Percentiles rank a stretch among this genome's conserved stretches.
Evolutionary conservation across 305 asterid genomes (phyloP).

Genomic region (Fraxinus xanthoxyloides): DNA sequence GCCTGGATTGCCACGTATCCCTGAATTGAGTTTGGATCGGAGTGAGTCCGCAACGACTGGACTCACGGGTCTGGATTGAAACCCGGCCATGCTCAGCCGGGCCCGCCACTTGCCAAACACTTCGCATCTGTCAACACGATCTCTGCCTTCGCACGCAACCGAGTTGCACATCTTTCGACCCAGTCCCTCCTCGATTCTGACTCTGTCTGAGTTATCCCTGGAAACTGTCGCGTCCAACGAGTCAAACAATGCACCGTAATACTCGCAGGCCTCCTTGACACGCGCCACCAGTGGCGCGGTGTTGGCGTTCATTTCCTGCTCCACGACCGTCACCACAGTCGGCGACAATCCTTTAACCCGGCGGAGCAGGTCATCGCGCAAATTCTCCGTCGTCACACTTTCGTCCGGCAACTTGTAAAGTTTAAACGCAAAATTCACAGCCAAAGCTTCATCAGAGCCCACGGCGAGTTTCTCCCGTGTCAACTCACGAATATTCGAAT

Average conservation of each 20-base stretch:
- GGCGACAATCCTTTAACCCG: slow-evolving; percentile 71
- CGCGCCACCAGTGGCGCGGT: slow-evolving; percentile 76
- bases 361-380: slow-evolving; percentile 80
- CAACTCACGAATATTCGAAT: slow-evolving; percentile 33
- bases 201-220: slow-evolving; percentile 44
- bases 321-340: slow-evolving; percentile 66
- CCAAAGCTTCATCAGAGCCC: slow-evolving; percentile 57
- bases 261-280: slow-evolving; percentile 60
- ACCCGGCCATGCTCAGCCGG: slow-evolving; percentile 91
- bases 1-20: slow-evolving; percentile 84
- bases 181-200: slow-evolving; percentile 73
- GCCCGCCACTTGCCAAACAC: slow-evolving; percentile 95
- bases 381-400: slow-evolving; percentile 82
- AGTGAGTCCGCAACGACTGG: slow-evolving; percentile 49
- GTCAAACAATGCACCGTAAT: slow-evolving; percentile 76
- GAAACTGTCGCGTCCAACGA: slow-evolving; percentile 67
- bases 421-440: slow-evolving; percentile 80
- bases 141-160: slow-evolving; percentile 96
- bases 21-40: slow-evolving; percentile 44
- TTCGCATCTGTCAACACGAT: slow-evolving; percentile 90
- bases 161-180: slow-evolving; percentile 76
- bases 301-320: slow-evolving; percentile 75
- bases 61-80: slow-evolving; percentile 45
- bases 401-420: slow-evolving; percentile 77
- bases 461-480: slow-evolving; percentile 48